Evolutionary conservation across 2,329 filamentous ascomycete genomes (phyloP), one percentile per base, ranked within the genome.

Genomic region (Orbilia ellipsospora): DNA sequence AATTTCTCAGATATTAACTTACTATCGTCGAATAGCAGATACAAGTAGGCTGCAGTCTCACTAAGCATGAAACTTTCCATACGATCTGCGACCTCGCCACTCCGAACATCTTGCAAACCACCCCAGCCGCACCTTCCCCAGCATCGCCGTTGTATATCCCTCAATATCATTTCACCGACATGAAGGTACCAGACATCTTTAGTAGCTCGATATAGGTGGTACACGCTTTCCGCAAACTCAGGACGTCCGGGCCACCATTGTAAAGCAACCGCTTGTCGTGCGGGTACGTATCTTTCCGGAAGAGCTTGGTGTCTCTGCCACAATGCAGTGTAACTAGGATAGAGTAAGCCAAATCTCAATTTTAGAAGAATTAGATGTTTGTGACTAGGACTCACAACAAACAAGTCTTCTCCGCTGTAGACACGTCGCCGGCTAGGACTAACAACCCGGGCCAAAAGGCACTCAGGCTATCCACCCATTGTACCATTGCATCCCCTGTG

Each of bases 51-150:
- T 52, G 93, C 90, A 0, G 95, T 99, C 83, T 99, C 95, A 13
- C 95, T 94, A 0, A 99, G 86, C 80, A 98, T 98, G 85, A 98
- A 99, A 81, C 94, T 98, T 83, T 99, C 95, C 95, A 98, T 98
- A 40, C 95, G 90, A 81, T 99, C 94, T 79, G 88, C 92, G 82
- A 93, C 89, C 83, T 97, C 92, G 2, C 94, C 94, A 23, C 50
- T 73, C 13, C 67, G 42, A 7, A 66, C 67, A 48, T 77, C 65
- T n/a, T 73, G 59, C 40, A 72, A 7, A 10, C 73, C 94, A 13
- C 94, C 92, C 93, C 94, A 98, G 48, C 95, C 95, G 80, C 95
- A 99, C 77, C 88, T 87, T 0, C 93, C 93, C 88, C 92, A 93
- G 83, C 95, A 99, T 64, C 94, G 88, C 57, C 92, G 87, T 80